These are phyloP conservation scores for Fraxinus nigra DNA, from an alignment of 305 asterid species.

Conservation along the genomic window DNA sequence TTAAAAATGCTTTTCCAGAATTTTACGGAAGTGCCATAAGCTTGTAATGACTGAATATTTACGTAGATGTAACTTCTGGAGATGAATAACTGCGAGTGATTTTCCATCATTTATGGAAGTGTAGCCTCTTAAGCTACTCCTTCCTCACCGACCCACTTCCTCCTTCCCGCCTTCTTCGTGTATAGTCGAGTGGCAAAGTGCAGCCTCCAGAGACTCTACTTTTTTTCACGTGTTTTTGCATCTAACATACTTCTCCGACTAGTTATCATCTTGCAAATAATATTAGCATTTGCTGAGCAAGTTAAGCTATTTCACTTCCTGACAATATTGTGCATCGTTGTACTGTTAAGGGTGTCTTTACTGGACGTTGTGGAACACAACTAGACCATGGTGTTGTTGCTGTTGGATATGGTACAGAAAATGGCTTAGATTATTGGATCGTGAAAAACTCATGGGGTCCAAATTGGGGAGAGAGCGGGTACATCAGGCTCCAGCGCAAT, in stretches of 20 bases:
- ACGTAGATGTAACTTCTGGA: not conserved
- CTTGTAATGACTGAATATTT: not conserved
- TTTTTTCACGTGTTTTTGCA: not conserved
- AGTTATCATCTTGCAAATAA: not conserved
- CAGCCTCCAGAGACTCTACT: not conserved
- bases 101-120: constrained; percentile 53
- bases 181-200: not conserved
- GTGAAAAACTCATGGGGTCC: constrained; percentile 32
- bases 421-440: constrained; percentile 24
- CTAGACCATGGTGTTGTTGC: constrained; percentile 32
- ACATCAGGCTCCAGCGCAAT: constrained; percentile 26
- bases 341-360: constrained; percentile 25
- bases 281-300: not conserved
- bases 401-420: constrained; percentile 29
- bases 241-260: not conserved
- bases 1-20: not conserved
- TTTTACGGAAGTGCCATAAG: not conserved
- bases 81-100: constrained; percentile 32
- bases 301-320: not conserved
- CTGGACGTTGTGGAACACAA: constrained; percentile 26
- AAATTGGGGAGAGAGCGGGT: constrained; percentile 32
- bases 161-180: not conserved
- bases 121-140: constrained; percentile 11
- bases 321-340: not conserved
- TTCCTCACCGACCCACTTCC: not conserved